Evolutionary conservation across 2,329 filamentous ascomycete genomes (phyloP).

Genomic region (Leptographium galeiforme): DNA sequence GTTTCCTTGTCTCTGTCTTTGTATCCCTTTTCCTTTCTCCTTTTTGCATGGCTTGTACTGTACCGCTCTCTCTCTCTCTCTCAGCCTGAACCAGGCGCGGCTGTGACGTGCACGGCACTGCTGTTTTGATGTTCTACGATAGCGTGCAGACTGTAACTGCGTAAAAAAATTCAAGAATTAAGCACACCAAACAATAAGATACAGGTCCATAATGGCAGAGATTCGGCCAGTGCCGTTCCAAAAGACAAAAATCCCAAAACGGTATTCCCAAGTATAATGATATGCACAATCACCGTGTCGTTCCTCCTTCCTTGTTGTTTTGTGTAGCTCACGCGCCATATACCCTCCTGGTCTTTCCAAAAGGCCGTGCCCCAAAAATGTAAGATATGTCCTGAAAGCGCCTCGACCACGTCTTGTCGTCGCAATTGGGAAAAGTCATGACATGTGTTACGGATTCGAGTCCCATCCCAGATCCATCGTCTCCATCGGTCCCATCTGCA

Average conservation of each 20-base stretch:
- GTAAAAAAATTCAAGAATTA: too few species aligned
- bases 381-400: not conserved
- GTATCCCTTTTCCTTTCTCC: not conserved
- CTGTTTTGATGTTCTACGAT: too few species aligned
- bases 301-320: not conserved
- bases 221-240: not conserved
- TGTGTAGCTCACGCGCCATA: not conserved
- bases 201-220: too few species aligned
- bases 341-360: not conserved
- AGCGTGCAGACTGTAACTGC: too few species aligned
- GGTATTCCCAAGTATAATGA: not conserved
- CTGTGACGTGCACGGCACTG: too few species aligned
- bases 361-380: not conserved
- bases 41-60: not conserved
- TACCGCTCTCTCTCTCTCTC: too few species aligned
- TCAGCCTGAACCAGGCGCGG: too few species aligned
- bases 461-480: conserved; percentile 43
- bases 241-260: not conserved
- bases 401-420: not conserved
- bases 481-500: conserved; percentile 47
- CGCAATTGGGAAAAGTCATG: not conserved
- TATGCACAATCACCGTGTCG: not conserved
- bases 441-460: conserved; percentile 8
- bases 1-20: not conserved
- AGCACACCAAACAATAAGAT: too few species aligned